A percentile compares a stretch with the other conserved stretches of the same genome.
Conservation (phyloP, 352 stramenopile genomes). For the Phytophthora chlamydospora region DNA sequence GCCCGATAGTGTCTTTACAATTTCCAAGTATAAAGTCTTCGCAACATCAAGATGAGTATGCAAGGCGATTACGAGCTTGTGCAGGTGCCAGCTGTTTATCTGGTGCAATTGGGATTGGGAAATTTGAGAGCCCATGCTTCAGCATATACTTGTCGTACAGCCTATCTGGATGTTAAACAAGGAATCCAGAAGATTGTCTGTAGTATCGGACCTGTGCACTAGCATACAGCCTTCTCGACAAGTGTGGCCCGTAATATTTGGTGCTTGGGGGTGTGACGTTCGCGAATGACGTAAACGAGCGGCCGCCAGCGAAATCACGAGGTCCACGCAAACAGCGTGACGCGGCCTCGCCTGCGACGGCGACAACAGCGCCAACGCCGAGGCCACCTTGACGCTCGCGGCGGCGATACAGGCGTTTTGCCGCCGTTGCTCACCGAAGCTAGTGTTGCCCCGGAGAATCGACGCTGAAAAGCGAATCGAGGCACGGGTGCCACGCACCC, state of each 20-base stretch:
- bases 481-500: too few species aligned
- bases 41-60: constrained; percentile 12
- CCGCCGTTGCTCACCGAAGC: constrained; percentile 1
- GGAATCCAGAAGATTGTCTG: neutral
- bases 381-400: neutral
- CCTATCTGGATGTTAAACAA: neutral
- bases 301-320: constrained; percentile 33
- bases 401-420: neutral
- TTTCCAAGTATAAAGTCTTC: neutral
- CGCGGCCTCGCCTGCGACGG: neutral
- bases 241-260: constrained; percentile 7
- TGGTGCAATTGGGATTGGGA: constrained; percentile 9
- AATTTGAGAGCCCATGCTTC: neutral
- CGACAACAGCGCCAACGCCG: neutral
- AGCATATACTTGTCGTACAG: neutral
- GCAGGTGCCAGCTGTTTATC: constrained; percentile 5
- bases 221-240: neutral
- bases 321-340: constrained; percentile 7
- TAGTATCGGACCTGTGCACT: neutral
- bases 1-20: neutral
- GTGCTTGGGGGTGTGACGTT: constrained; percentile 33
- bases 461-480: too few species aligned
- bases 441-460: too few species aligned
- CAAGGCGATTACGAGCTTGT: constrained; percentile 10
- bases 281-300: constrained; percentile 34